These are phyloP conservation scores for Remersonia thermophila DNA, from an alignment of 2,329 filamentous ascomycete species.

Conservation along the genomic window DNA sequence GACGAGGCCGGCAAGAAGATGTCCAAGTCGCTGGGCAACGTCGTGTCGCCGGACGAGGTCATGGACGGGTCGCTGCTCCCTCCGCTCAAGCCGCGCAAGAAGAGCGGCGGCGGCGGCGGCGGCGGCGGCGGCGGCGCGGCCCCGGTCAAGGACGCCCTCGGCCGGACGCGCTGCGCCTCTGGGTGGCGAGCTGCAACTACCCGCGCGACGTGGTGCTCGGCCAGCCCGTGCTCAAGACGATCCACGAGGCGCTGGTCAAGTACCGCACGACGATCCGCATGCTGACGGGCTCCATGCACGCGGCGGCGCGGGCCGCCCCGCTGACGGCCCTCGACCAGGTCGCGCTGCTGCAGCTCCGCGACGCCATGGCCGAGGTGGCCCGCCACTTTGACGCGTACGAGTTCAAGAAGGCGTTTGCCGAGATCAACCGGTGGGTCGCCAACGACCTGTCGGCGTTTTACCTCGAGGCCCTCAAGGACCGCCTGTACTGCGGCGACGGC, in stretches of 20 bases:
- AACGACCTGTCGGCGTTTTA: conserved; percentile 86
- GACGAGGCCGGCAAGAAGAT: conserved; percentile 91
- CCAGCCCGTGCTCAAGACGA: conserved; percentile 59
- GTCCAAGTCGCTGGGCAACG: conserved; percentile 94
- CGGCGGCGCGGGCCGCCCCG: conserved; percentile 36
- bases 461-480: conserved; percentile 82
- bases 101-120: conserved; percentile 22
- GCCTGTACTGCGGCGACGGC: conserved; percentile 71
- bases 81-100: conserved; percentile 49
- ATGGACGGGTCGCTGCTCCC: conserved; percentile 73
- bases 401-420: conserved; percentile 64
- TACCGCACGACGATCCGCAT: conserved; percentile 86
- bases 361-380: conserved; percentile 52
- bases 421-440: conserved; percentile 70
- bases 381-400: conserved; percentile 58
- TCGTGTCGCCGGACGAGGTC: conserved; percentile 67
- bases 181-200: conserved; percentile 87
- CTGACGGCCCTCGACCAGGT: conserved; percentile 58
- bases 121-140: conserved; percentile 5
- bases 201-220: conserved; percentile 79
- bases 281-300: conserved; percentile 63
- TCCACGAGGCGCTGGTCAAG: conserved; percentile 69
- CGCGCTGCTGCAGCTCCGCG: conserved; percentile 60
- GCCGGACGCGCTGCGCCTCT: conserved; percentile 81
- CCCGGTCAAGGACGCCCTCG: conserved; percentile 54